Evolutionary conservation across 176 grass and related monocot species (phyloP), one percentile per base, ranked within the genome.

Genomic region (Areca catechu): DNA sequence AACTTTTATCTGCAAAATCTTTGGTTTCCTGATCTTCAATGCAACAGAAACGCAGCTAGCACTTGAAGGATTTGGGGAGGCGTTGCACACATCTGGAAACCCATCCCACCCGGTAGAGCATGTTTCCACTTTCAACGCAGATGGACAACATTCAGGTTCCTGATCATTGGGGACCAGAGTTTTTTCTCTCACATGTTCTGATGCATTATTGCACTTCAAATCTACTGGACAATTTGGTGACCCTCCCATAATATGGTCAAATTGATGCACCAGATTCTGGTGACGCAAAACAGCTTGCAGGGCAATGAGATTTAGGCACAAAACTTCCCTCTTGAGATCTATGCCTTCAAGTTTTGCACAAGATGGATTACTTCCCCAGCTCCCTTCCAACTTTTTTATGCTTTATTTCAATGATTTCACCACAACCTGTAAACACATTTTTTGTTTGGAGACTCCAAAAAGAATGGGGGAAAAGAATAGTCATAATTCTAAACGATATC

Each of bases 61-160:
- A 43, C 57, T 22, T 22, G 69, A 53, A 17, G 20, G 48, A 29
- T 52, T 53, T 54, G 18, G 14, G 17, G 43, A 22, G 50, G 70
- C 50, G 29, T 53, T 61, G 16, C 57, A 72, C 53, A 62, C 24
- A 19, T 62, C 70, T 22, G 57, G 57, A 72, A 62, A 72, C 50
- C 69, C 69, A 62, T 52, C 57, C 69, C 69, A 72, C 54, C 69
- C 69, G 10, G 57, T 57, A 22, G 69, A 72, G 16, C 62, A 62
- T 17, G 49, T 22, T 15, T 51, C 69, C 49, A 54, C 19, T 22
- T 52, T 54, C 29, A 34, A 5, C 4, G 29, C 30, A 34, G 7
- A 34, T n/a, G 37, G 24, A 10, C 24, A 4, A 27, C 7, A 62
- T 7, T 53, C 25, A 3, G 20, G 18, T 16, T 61, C 70, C 50